These are phyloP conservation scores for Pinguiococcus pyrenoidosus DNA, from an alignment of 108 stramenopile genomes.

Conservation along the genomic window DNA sequence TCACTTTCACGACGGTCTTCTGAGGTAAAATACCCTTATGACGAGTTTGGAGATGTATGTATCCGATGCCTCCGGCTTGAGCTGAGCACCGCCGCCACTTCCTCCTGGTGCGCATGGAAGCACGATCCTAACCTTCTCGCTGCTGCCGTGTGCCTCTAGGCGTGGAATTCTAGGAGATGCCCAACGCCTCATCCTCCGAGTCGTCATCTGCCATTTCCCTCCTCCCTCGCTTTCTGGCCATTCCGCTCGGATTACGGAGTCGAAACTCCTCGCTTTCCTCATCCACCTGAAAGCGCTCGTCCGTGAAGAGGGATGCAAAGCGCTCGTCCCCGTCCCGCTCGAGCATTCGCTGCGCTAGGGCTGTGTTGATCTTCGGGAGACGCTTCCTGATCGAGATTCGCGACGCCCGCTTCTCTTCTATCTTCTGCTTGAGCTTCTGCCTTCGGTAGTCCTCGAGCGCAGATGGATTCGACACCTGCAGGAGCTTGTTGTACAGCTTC, in stretches of 20 bases:
- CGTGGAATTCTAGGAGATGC: too few relatives aligned
- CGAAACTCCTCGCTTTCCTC: constrained; percentile 80
- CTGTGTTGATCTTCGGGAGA: constrained; percentile 64
- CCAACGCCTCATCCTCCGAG: too few relatives aligned
- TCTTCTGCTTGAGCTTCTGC: constrained; percentile 63
- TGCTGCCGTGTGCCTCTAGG: too few relatives aligned
- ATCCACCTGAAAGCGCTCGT: constrained; percentile 87
- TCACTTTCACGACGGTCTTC: too few relatives aligned
- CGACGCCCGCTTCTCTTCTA: constrained; percentile 7
- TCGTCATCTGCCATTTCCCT: too few relatives aligned
- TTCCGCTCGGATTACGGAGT: constrained; percentile 85
- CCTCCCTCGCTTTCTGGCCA: too few relatives aligned
- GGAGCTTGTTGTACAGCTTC: constrained; percentile 71
- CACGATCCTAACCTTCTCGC: too few relatives aligned
- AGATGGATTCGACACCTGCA: constrained; percentile 72
- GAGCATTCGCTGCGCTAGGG: constrained; percentile 61
- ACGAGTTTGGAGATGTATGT: too few relatives aligned
- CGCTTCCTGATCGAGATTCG: constrained; percentile 10
- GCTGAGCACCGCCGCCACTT: too few relatives aligned
- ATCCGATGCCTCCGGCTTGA: too few relatives aligned
- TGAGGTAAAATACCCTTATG: too few relatives aligned
- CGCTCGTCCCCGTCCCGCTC: constrained; percentile 63
- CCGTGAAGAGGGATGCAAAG: constrained; percentile 76
- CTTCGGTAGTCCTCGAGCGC: constrained; percentile 91
- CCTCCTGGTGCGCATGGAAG: too few relatives aligned